phyloP scores from a whole-genome alignment of 2,329 filamentous ascomycete genomes.

The Pseudogymnoascus sp. region DNA sequence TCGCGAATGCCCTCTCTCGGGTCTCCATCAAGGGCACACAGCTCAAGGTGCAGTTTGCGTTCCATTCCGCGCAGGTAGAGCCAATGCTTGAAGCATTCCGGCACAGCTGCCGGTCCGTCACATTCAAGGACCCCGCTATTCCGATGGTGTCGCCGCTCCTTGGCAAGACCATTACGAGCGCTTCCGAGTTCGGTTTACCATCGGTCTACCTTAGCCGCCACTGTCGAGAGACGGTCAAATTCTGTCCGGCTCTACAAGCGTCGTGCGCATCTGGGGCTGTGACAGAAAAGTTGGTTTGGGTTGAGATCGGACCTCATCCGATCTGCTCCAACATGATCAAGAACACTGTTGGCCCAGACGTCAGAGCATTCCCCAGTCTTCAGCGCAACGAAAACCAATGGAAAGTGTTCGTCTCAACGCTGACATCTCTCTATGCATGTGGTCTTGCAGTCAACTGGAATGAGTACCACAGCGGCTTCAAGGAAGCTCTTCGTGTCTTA shows the following conservation, averaged over 20 bases:
- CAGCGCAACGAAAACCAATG: slow-evolving; percentile 49
- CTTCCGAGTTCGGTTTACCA: slow-evolving; percentile 42
- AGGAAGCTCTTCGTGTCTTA: slow-evolving; percentile 44
- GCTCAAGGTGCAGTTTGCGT: slow-evolving; percentile 57
- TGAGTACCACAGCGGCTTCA: slow-evolving; percentile 50
- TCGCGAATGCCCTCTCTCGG: slow-evolving; percentile 40
- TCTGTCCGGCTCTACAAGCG: too few species aligned
- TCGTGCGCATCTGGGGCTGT: too few species aligned
- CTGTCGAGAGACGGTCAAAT: slow-evolving; percentile 62
- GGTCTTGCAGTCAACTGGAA: slow-evolving; percentile 55
- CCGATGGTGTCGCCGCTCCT: slow-evolving; percentile 62
- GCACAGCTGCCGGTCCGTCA: slow-evolving; percentile 41
- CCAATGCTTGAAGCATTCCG: slow-evolving; percentile 54
- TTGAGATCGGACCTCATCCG: slow-evolving; percentile 40
- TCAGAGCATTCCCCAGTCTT: slow-evolving; percentile 41
- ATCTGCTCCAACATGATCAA: slow-evolving; percentile 57
- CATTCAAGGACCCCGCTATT: slow-evolving; percentile 48
- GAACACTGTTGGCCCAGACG: slow-evolving; percentile 44
- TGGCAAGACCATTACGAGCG: slow-evolving; percentile 51
- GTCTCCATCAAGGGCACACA: slow-evolving; percentile 51
- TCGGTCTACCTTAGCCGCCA: slow-evolving; percentile 57
- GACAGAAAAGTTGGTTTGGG: slow-evolving; percentile 50
- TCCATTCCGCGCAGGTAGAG: slow-evolving; percentile 58
- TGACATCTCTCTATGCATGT: slow-evolving; percentile 59
- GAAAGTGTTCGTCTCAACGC: slow-evolving; percentile 44